Evolutionary conservation across 2,329 filamentous ascomycete species (phyloP).

Genomic region (Sporothrix pseudoabietina): DNA sequence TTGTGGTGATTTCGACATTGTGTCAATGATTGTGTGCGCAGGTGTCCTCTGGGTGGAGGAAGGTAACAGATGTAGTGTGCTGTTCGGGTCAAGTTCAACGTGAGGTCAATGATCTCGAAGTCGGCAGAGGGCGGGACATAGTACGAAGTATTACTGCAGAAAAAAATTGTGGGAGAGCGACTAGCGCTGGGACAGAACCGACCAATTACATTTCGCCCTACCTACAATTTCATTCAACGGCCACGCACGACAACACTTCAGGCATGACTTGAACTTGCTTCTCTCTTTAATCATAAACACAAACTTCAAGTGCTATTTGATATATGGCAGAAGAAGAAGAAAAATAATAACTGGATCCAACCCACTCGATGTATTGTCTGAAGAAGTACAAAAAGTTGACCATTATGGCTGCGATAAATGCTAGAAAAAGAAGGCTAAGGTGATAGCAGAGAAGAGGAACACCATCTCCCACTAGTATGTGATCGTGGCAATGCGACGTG

Average conservation of each 20-base stretch:
- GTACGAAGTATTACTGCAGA: background rate
- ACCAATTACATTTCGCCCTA: background rate
- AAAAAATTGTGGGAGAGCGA: background rate
- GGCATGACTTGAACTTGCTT: background rate
- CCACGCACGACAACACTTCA: too few relatives aligned
- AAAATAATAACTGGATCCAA: too few relatives aligned
- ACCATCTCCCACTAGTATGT: background rate
- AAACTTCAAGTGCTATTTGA: too few relatives aligned
- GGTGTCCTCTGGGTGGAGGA: too few relatives aligned
- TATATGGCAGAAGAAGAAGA: too few relatives aligned
- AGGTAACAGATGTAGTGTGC: background rate
- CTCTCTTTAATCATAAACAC: too few relatives aligned
- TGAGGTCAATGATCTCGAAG: background rate
- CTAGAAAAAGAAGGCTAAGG: background rate
- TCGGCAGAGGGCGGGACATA: background rate
- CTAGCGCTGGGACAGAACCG: background rate
- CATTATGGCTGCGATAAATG: background rate
- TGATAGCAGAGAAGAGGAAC: background rate
- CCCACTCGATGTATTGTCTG: background rate
- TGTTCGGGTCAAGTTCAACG: background rate
- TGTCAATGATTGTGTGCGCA: background rate
- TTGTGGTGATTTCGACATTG: conserved; percentile 25
- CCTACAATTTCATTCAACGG: background rate
- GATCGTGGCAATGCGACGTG: background rate
- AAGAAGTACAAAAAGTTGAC: background rate